Evolutionary conservation across 768 basidiomycete species (phyloP), one percentile per base, ranked within the genome.

Genomic region (Lactifluus pinguis): DNA sequence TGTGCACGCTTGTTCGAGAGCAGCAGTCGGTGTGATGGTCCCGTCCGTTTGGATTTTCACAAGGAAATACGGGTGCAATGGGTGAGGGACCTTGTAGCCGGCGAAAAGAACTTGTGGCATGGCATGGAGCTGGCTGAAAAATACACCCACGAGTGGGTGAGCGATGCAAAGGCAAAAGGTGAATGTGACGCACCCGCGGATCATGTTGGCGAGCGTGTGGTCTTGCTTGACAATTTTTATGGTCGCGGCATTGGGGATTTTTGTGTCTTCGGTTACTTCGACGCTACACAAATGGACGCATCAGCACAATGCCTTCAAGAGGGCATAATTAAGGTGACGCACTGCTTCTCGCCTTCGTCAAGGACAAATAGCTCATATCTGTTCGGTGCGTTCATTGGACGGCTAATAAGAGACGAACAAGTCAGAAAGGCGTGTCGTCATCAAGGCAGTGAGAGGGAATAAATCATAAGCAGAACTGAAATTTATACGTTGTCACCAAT

Each of bases 21-120:
- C 84, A 21, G 80, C 83, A 65, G 91, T 82, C 1, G 95, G 93
- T 17, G 94, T 89, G 49, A 85, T 74, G 1, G 83, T 78, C 25
- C 93, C 92, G 72, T 98, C 93, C 2, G 95, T 98, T 75, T 98
- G 97, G 57, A 98, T 83, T 73, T 97, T 98, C 73, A 99, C 83
- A 59, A 91, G 79, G 75, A 98, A 95, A 72, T 94, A 82, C 8
- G 95, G 93, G 65, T 97, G 92, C 21, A 95, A 83, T 1, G 97
- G 95, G 69, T 98, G 97, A 0, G 95, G 95, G 42, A 94, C 92
- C 76, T 95, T 93, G 84, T 98, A 98, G 1, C 97, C 97, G 1
- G 95, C 95, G 71, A 98, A 98, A 62, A 94, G 85, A 66, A 98
- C 85, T 65, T 85, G 79, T 6, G 91, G 87, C 82, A 89, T 88